A percentile compares a stretch with the other conserved stretches of the same genome.
phyloP scores from a whole-genome alignment of 192 early-diverging fungal species.

The Coemansia interrupta region DNA sequence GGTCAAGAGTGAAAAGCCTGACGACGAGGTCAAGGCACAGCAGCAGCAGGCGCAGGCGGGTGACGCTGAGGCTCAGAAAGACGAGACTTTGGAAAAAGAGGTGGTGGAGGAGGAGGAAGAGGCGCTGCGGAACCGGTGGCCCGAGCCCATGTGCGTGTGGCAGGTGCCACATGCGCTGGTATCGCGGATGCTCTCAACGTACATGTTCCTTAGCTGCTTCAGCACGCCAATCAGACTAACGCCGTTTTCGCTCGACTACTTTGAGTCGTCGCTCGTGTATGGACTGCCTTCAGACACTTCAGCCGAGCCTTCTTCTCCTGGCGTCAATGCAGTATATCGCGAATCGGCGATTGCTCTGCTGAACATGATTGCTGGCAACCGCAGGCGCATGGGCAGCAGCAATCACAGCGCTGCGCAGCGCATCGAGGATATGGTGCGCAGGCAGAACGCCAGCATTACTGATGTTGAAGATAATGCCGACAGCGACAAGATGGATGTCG shows the following conservation, averaged over 20 bases:
- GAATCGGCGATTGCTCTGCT: constrained; percentile 40
- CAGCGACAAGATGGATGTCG: constrained; percentile 23
- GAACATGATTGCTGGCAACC: constrained; percentile 41
- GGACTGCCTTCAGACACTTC: background rate
- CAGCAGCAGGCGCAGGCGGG: background rate
- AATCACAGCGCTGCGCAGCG: constrained; percentile 1
- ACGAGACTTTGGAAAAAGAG: background rate
- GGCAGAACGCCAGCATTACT: constrained; percentile 18
- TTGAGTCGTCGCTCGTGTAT: constrained; percentile 63
- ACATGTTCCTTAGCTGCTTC: constrained; percentile 49
- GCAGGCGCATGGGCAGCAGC: constrained; percentile 15
- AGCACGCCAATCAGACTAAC: constrained; percentile 62
- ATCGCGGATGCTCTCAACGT: constrained; percentile 26
- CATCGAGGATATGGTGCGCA: constrained; percentile 20
- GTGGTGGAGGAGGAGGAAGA: constrained; percentile 17
- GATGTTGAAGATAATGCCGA: constrained; percentile 16
- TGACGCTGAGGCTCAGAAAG: background rate
- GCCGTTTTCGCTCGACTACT: constrained; percentile 76
- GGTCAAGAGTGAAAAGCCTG: background rate
- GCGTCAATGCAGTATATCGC: constrained; percentile 18
- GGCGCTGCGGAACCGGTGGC: constrained; percentile 27
- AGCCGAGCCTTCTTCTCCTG: no score
- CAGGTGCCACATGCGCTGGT: constrained; percentile 32
- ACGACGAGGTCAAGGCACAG: background rate
- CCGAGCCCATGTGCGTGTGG: constrained; percentile 32